Base-by-base conservation (phyloP, 331 rosid genomes). In the Telfairia occidentalis region DNA sequence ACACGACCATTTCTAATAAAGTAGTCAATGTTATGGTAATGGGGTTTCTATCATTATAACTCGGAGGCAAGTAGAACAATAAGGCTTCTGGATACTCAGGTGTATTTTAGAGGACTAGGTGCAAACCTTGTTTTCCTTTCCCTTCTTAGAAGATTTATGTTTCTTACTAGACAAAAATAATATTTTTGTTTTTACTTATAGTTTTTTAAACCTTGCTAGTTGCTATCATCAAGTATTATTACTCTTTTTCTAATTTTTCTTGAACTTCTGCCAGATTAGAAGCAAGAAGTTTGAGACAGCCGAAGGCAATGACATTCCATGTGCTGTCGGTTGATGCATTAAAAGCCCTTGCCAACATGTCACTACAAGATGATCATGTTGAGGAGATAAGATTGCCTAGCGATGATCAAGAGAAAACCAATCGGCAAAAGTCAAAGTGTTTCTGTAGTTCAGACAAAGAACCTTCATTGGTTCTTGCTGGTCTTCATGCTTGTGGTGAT, bases 401-500 rank as follows among this genome's bases (percentile, higher is more conserved):
- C 4, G 79, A 80, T 71, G 60, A 52, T 80, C 76, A 78, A 61
- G 64, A 82, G 78, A 81, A 80, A 64, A 43, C 37, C 16, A 50
- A 50, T 9, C 50, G 65, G 46, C 67, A 55, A 43, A 65, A 84
- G 45, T 61, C 45, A 28, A 70, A 78, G 79, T 45, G 81, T 60
- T 82, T 74, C 37, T 34, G 80, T 77, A 49, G 46, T 73, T 79
- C 77, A 35, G 78, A 79, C 71, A 42, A 74, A 60, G 88, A 76
- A 43, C 65, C 86, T 73, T 84, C 92, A 48, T 69, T 83, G 75
- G 90, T 91, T 80, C 92, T 93, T 78, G 96, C 96, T 70, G 98
- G 98, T 42, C 97, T 94, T 85, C 98, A 94, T 86, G 96, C 98
- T 77, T 94, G 97, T 61, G 98, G 98, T 50, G 98, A 91, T 85